phyloP scores from a whole-genome alignment of 1,284 basidiomycete genomes.

The Stereum hirsutum region DNA sequence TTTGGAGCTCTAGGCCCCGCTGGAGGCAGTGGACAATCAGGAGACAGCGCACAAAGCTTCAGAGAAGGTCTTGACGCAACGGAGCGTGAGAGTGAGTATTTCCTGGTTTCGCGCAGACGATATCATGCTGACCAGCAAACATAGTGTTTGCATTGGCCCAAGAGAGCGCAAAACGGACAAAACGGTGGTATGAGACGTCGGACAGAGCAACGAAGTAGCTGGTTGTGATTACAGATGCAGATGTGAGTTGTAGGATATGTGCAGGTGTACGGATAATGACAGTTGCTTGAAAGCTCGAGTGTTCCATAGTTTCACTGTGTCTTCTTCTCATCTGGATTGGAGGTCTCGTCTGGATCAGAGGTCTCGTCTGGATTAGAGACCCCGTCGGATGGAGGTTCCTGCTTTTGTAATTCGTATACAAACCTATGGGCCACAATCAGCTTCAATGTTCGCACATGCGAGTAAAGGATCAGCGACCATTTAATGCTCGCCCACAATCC shows the following conservation, averaged over 20 bases:
- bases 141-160: conserved; percentile 80
- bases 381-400: conserved; percentile 9
- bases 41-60: conserved; percentile 64
- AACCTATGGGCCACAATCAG: conserved; percentile 19
- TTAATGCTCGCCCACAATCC: conserved; percentile 71
- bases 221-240: conserved; percentile 2
- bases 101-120: background rate
- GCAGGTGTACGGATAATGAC: no score
- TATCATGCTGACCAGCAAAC: no score
- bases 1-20: conserved; percentile 66
- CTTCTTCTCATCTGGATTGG: conserved; percentile 17
- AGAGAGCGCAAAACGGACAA: conserved; percentile 67
- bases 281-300: no score
- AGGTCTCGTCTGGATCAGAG: conserved; percentile 5
- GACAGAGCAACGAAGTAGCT: conserved; percentile 41
- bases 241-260: background rate
- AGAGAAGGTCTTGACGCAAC: conserved; percentile 83
- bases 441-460: background rate
- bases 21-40: conserved; percentile 41
- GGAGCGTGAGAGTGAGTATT: conserved; percentile 72
- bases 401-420: conserved; percentile 26
- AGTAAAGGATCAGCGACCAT: conserved; percentile 38
- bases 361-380: conserved; percentile 5
- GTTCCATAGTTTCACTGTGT: conserved; percentile 12
- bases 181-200: conserved; percentile 76